Percentiles rank a stretch among this genome's conserved stretches.
phyloP scores from a whole-genome alignment of 2,329 filamentous ascomycete species.

The Trichophaea hybrida region DNA sequence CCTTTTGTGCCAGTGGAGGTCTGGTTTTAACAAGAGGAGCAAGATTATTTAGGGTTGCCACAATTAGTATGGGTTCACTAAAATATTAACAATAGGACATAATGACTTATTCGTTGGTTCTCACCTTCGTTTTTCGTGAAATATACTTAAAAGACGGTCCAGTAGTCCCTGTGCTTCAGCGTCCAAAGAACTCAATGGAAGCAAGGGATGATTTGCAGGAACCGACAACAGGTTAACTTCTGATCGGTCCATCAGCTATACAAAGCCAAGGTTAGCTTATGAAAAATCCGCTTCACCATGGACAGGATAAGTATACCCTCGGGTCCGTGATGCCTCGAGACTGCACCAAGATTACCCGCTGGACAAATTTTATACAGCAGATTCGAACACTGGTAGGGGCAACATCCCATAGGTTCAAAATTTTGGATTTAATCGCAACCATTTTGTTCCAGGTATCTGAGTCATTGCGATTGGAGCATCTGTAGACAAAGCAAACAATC shows the following conservation, averaged over 20 bases:
- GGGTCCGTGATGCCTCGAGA: conserved; percentile 73
- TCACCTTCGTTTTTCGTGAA: conserved; percentile 78
- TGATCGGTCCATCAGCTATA: conserved; percentile 54
- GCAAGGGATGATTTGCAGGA: conserved; percentile 63
- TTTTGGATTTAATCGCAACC: conserved; percentile 73
- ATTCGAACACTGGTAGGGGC: conserved; percentile 63
- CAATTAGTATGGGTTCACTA: conserved; percentile 76
- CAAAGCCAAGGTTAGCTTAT: not conserved
- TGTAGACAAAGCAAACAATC: conserved; percentile 31
- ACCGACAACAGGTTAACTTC: conserved; percentile 82
- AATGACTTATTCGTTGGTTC: conserved; percentile 28
- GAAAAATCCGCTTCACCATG: not conserved
- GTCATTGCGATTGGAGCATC: conserved; percentile 76
- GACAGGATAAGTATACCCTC: conserved; percentile 43
- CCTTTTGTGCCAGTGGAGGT: conserved; percentile 67
- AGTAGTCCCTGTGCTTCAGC: conserved; percentile 84
- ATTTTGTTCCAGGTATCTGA: conserved; percentile 74
- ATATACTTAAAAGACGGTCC: conserved; percentile 68
- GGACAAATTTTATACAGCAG: conserved; percentile 94
- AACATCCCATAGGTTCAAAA: conserved; percentile 76
- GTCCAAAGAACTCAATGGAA: conserved; percentile 69
- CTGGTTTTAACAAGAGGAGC: conserved; percentile 70
- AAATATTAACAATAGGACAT: conserved; percentile 5
- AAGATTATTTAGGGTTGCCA: conserved; percentile 80
- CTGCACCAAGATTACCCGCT: conserved; percentile 82